Percentiles rank a stretch among this genome's conserved stretches.
phyloP scores from a whole-genome alignment of 2,329 filamentous ascomycete species.

The Penicillium occitanis region DNA sequence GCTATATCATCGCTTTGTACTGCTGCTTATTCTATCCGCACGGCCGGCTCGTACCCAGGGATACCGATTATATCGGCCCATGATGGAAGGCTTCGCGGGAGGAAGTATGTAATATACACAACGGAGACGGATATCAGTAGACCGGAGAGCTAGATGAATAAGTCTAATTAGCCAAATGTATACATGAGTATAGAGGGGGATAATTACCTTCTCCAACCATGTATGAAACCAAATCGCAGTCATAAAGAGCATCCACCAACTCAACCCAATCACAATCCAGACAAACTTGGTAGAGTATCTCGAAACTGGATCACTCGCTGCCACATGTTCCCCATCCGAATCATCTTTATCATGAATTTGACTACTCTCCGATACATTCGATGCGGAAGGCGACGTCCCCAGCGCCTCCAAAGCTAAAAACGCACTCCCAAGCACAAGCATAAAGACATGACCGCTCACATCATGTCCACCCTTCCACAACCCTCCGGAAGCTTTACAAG shows the following conservation, averaged over 20 bases:
- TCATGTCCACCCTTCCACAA: conserved; percentile 92
- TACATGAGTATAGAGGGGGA: not conserved
- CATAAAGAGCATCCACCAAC: conserved; percentile 97
- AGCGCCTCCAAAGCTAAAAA: conserved; percentile 81
- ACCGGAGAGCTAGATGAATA: conserved; percentile 47
- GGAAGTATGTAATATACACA: conserved; percentile 54
- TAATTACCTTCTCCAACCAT: conserved; percentile 85
- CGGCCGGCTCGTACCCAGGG: conserved; percentile 27
- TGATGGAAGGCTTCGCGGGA: conserved; percentile 47
- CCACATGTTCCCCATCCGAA: conserved; percentile 29
- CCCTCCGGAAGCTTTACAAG: conserved; percentile 80
- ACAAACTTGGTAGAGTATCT: conserved; percentile 55
- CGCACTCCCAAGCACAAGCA: conserved; percentile 79
- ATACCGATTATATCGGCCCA: conserved; percentile 50
- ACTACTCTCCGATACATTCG: conserved; percentile 22
- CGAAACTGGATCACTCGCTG: conserved; percentile 45
- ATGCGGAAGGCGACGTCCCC: conserved; percentile 59
- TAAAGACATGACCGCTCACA: conserved; percentile 91
- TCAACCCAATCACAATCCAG: conserved; percentile 65
- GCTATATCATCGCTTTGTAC: not conserved
- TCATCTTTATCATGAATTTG: conserved; percentile 39
- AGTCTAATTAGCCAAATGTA: not conserved
- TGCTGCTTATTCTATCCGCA: conserved; percentile 29
- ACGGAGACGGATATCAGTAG: conserved; percentile 49
- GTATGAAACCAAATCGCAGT: conserved; percentile 98